These are phyloP conservation scores for Wickerhamiella kurtzmanii DNA, from an alignment of 805 yeast species.

Conservation along the genomic window DNA sequence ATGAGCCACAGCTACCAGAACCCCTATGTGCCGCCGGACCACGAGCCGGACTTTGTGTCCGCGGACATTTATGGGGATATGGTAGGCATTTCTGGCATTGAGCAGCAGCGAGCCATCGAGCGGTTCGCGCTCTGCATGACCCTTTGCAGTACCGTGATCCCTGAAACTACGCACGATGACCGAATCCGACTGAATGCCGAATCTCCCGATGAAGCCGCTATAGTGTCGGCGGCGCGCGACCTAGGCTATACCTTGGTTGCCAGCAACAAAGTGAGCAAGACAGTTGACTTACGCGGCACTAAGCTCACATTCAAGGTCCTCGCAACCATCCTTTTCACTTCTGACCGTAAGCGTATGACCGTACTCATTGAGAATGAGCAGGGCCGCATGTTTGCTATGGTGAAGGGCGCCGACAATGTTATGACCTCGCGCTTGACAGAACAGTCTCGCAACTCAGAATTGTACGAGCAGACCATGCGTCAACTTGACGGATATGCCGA, in stretches of 20 bases:
- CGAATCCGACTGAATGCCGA: constrained; percentile 42
- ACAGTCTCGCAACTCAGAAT: constrained; percentile 24
- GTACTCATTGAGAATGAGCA: constrained; percentile 40
- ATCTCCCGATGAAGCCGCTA: constrained; percentile 73
- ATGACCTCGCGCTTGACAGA: constrained; percentile 38
- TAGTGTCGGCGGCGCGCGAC: constrained; percentile 65
- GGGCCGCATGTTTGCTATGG: constrained; percentile 33
- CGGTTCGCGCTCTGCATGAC: constrained; percentile 54
- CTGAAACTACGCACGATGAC: background rate
- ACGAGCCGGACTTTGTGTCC: constrained; percentile 36
- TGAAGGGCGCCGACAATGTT: constrained; percentile 69
- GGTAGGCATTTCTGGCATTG: constrained; percentile 26
- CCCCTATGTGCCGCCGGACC: constrained; percentile 30
- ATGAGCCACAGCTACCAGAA: constrained; percentile 29
- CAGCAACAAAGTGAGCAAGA: constrained; percentile 36
- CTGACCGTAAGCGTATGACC: constrained; percentile 71
- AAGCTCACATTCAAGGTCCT: constrained; percentile 36
- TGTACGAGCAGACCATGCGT: constrained; percentile 39
- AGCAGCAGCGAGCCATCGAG: constrained; percentile 38
- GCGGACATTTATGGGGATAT: constrained; percentile 45
- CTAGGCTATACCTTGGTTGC: constrained; percentile 52
- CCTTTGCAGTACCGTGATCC: constrained; percentile 53
- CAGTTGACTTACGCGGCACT: constrained; percentile 34
- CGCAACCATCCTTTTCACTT: constrained; percentile 49
- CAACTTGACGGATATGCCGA: constrained; percentile 58